phyloP scores from a whole-genome alignment of 1,139 yeast genomes.

The Blastobotrys arbuscula region DNA sequence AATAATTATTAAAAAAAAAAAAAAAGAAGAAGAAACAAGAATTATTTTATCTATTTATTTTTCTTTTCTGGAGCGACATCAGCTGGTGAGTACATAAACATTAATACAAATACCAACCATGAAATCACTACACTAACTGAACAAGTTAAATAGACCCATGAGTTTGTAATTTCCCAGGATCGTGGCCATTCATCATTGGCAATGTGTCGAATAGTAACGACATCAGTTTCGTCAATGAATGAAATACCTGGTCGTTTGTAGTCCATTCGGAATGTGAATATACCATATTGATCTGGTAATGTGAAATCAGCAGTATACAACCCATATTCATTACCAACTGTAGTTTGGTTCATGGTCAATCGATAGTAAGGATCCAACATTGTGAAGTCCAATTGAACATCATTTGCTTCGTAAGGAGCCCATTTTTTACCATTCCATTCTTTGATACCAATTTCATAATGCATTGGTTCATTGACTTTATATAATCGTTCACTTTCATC shows the following conservation, averaged over 20 bases:
- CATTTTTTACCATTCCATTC: conserved; percentile 59
- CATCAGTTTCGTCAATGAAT: conserved; percentile 57
- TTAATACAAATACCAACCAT: conserved; percentile 69
- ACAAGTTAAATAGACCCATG: conserved; percentile 84
- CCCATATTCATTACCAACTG: conserved; percentile 22
- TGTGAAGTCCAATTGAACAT: conserved; percentile 75
- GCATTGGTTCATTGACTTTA: conserved; percentile 56
- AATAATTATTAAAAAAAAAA: not conserved
- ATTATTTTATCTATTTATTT: conserved; percentile 8
- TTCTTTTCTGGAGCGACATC: conserved; percentile 14
- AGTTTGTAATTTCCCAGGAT: conserved; percentile 87
- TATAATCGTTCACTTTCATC: conserved; percentile 42
- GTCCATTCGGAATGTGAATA: conserved; percentile 79
- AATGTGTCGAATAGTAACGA: conserved; percentile 84
- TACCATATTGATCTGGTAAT: conserved; percentile 94
- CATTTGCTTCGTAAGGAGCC: conserved; percentile 59
- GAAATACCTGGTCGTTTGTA: conserved; percentile 78
- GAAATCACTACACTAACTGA: conserved; percentile 62
- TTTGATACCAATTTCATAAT: conserved; percentile 53
- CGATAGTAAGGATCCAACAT: conserved; percentile 97
- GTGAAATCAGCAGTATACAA: conserved; percentile 55
- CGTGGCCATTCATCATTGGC: conserved; percentile 95
- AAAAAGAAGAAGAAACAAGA: too few species aligned
- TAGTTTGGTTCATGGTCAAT: conserved; percentile 38
- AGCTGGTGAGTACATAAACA: conserved; percentile 47